Conservation (phyloP, 441 rosid species). For the Bocquillonia castaneifolia region DNA sequence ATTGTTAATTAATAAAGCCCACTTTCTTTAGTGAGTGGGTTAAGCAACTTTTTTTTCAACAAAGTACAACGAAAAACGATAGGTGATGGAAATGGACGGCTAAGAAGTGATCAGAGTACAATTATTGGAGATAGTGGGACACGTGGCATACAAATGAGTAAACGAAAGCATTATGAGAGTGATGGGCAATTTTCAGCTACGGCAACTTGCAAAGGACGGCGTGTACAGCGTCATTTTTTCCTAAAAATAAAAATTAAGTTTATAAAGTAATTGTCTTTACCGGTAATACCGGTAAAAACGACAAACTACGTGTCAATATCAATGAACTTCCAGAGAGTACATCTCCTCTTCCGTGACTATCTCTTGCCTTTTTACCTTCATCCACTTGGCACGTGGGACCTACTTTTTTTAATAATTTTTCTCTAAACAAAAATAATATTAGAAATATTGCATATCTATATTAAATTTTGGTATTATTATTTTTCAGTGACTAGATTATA, state of each 20-base stretch:
- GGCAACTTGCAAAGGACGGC: slow-evolving; percentile 24
- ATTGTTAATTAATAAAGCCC: neutral
- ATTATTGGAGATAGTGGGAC: slow-evolving; percentile 27
- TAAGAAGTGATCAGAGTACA: slow-evolving; percentile 15
- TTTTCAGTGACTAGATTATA: too few relatives aligned
- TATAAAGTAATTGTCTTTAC: slow-evolving; percentile 5
- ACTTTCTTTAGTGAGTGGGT: slow-evolving; percentile 17
- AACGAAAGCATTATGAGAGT: slow-evolving; percentile 6
- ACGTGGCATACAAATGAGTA: slow-evolving; percentile 22
- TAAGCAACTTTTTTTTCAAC: slow-evolving; percentile 19
- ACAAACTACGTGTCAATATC: slow-evolving; percentile 24
- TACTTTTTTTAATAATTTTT: neutral
- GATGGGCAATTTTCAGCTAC: slow-evolving; percentile 21
- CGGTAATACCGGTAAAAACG: slow-evolving; percentile 32
- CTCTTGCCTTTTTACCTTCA: neutral
- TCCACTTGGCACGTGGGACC: neutral
- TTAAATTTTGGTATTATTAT: neutral
- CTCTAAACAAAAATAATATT: neutral
- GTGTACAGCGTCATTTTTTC: slow-evolving; percentile 12
- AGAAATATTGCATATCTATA: neutral
- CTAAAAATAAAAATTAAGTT: too few relatives aligned
- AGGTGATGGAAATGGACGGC: slow-evolving; percentile 23
- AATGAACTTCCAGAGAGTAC: slow-evolving; percentile 1
- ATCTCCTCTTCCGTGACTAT: neutral
- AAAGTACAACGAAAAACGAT: slow-evolving; percentile 19